Conservation (phyloP, 345 rosid genomes). For the Durio zibethinus region DNA sequence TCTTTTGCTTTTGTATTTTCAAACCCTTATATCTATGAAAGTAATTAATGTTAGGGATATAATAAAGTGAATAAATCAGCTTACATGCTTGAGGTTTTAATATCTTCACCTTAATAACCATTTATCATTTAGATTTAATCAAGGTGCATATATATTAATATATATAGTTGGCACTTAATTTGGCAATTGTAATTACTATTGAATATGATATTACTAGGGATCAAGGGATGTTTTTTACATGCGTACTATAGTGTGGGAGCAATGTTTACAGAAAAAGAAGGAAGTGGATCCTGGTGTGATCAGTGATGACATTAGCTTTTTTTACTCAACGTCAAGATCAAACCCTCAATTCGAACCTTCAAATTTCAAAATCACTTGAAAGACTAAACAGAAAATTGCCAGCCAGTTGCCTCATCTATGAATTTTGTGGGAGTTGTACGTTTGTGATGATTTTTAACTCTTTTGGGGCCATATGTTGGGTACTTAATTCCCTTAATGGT, state of each 20-base stretch:
- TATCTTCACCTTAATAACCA: too few relatives aligned
- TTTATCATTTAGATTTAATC: too few relatives aligned
- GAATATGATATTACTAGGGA: neutral
- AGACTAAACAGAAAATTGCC: slow-evolving; percentile 16
- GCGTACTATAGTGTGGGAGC: neutral
- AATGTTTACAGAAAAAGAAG: neutral
- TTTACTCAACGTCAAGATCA: slow-evolving; percentile 20
- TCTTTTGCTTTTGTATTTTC: neutral
- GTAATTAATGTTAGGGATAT: too few relatives aligned
- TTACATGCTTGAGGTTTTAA: too few relatives aligned
- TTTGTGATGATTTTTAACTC: slow-evolving; percentile 22
- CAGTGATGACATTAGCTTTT: slow-evolving; percentile 2
- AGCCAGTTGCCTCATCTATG: slow-evolving; percentile 15
- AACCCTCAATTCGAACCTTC: slow-evolving; percentile 19
- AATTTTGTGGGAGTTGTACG: slow-evolving; percentile 23
- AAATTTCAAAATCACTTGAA: slow-evolving; percentile 21
- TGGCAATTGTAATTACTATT: neutral
- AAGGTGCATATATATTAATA: too few relatives aligned
- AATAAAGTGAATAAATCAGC: neutral
- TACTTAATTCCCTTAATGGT: slow-evolving; percentile 35
- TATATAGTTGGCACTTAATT: too few relatives aligned
- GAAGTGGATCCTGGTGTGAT: neutral
- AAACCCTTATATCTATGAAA: neutral
- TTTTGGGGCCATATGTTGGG: slow-evolving; percentile 38
- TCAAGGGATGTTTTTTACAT: neutral